These are phyloP conservation scores for Simplicillium sp. DNA, from an alignment of 2,329 filamentous ascomycete genomes.

Conservation along the genomic window DNA sequence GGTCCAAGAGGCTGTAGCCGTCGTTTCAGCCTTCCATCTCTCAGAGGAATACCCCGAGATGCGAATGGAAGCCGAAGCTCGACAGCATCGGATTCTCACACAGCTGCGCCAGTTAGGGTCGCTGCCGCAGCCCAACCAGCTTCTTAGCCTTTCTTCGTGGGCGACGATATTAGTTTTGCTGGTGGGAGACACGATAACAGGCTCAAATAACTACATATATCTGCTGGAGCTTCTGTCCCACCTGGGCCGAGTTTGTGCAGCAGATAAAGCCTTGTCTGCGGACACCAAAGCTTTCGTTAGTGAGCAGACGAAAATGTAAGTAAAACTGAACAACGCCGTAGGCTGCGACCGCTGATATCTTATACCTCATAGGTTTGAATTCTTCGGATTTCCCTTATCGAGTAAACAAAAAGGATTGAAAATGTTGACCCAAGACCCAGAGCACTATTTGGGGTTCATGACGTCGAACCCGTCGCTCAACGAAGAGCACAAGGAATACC, in stretches of 20 bases:
- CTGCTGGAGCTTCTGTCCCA: slow-evolving; percentile 25
- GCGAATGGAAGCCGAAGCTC: slow-evolving; percentile 19
- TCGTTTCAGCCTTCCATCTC: slow-evolving; percentile 28
- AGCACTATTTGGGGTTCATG: slow-evolving; percentile 18
- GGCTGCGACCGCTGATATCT: neutral
- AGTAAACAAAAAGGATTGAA: slow-evolving; percentile 16
- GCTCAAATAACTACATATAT: slow-evolving; percentile 24
- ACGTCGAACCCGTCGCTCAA: slow-evolving; percentile 7
- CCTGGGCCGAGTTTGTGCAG: slow-evolving; percentile 13
- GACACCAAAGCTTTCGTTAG: slow-evolving; percentile 16
- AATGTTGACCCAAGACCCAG: slow-evolving; percentile 11
- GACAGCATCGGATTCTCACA: slow-evolving; percentile 23
- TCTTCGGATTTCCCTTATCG: slow-evolving; percentile 18
- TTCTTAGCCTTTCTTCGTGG: slow-evolving; percentile 25
- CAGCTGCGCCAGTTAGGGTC: slow-evolving; percentile 22
- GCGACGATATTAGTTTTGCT: slow-evolving; percentile 26
- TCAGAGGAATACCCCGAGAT: slow-evolving; percentile 20
- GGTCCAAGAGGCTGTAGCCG: slow-evolving; percentile 24
- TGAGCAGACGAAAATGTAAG: slow-evolving; percentile 22
- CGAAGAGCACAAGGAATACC: slow-evolving; percentile 9
- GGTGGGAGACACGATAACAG: slow-evolving; percentile 30
- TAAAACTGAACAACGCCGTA: neutral
- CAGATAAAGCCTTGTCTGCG: slow-evolving; percentile 9
- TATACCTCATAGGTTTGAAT: slow-evolving; percentile 14
- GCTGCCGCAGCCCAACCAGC: slow-evolving; percentile 13